Percentiles rank a stretch among this genome's conserved stretches.
These are phyloP conservation scores for Exutisphaerella laricina DNA, from an alignment of 2,329 filamentous ascomycete genomes.

Conservation along the genomic window DNA sequence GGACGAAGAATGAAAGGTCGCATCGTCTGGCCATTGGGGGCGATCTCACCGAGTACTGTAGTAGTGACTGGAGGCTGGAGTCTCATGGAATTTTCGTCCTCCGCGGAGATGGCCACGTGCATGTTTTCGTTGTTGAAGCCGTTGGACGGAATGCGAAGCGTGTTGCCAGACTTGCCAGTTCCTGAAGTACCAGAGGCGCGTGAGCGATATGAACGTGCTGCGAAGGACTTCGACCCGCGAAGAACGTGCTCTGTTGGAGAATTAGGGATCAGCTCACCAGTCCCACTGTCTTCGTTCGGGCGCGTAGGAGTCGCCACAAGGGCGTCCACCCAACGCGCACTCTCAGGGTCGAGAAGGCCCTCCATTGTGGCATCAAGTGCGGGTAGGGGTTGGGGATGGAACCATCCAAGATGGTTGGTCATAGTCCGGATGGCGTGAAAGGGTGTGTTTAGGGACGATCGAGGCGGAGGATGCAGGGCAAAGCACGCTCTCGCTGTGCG, in stretches of 20 bases:
- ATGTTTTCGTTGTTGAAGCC: slow-evolving; percentile 31
- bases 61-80: slow-evolving; percentile 11
- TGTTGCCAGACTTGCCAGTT: too few species aligned
- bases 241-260: slow-evolving; percentile 35
- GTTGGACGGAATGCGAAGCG: slow-evolving; percentile 27
- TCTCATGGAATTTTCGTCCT: slow-evolving; percentile 12
- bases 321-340: slow-evolving; percentile 18
- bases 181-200: too few species aligned
- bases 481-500: slow-evolving; percentile 13
- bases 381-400: not conserved
- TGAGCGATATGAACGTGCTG: slow-evolving; percentile 33
- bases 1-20: slow-evolving; percentile 29
- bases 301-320: slow-evolving; percentile 20
- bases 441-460: slow-evolving; percentile 2
- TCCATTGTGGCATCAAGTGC: slow-evolving; percentile 6
- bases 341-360: not conserved
- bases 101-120: slow-evolving; percentile 20
- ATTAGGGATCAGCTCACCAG: not conserved
- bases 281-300: not conserved
- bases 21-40: slow-evolving; percentile 29
- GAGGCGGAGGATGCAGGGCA: slow-evolving; percentile 1
- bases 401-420: slow-evolving; percentile 3
- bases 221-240: slow-evolving; percentile 34
- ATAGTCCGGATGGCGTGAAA: slow-evolving; percentile 2
- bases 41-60: slow-evolving; percentile 32